phyloP scores from a whole-genome alignment of 2,329 filamentous ascomycete genomes.

The Microascus cirrosus region DNA sequence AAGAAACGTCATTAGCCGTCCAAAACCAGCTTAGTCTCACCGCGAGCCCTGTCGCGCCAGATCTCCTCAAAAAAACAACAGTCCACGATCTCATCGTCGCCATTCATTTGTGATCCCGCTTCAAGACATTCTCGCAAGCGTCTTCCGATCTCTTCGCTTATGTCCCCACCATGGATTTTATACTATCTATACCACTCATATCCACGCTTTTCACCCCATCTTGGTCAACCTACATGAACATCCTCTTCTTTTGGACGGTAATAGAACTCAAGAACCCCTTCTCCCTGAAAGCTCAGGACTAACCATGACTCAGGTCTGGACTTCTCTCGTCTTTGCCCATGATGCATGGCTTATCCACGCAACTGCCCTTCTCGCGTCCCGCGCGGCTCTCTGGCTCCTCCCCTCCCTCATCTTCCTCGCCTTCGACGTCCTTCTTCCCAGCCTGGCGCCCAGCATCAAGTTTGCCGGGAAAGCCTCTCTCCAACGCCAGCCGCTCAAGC shows the following conservation, averaged over 20 bases:
- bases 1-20: background rate
- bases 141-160: no score
- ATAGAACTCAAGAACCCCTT: no score
- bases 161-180: constrained; percentile 43
- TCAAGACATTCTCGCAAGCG: no score
- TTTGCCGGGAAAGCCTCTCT: constrained; percentile 42
- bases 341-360: constrained; percentile 65
- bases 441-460: constrained; percentile 58
- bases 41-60: background rate
- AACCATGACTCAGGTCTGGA: constrained; percentile 48
- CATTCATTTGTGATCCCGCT: background rate
- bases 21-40: background rate
- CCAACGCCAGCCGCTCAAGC: constrained; percentile 29
- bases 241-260: constrained; percentile 74
- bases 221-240: constrained; percentile 69
- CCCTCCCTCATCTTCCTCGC: constrained; percentile 63
- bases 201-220: constrained; percentile 58
- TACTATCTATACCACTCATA: constrained; percentile 62
- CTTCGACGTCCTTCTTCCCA: constrained; percentile 62
- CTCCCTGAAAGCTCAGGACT: no score
- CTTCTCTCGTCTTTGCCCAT: constrained; percentile 68
- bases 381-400: constrained; percentile 58
- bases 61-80: background rate
- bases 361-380: constrained; percentile 55
- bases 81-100: background rate